phyloP scores from a whole-genome alignment of 164 flowering plant genomes.

The Taxillus chinensis region DNA sequence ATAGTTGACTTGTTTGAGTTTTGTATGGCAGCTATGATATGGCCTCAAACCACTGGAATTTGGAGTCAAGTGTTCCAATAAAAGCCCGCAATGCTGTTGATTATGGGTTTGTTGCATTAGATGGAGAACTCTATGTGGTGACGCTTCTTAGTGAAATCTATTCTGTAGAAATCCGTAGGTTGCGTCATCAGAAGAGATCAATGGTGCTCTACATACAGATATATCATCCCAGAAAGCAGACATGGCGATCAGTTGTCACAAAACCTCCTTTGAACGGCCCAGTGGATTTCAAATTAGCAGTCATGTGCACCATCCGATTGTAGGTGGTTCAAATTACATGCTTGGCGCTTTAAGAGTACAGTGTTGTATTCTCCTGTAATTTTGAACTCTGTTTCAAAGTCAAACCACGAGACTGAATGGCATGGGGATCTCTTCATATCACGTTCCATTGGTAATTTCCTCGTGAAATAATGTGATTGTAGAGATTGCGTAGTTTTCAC shows the following conservation, averaged over 20 bases:
- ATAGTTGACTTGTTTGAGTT: too few species aligned
- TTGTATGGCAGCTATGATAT: constrained; percentile 43
- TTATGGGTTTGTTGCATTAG: constrained; percentile 52
- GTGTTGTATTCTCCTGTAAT: too few species aligned
- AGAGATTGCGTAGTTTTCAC: too few species aligned
- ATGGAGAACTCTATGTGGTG: constrained; percentile 58
- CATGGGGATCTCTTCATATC: too few species aligned
- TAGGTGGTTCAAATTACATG: constrained; percentile 7
- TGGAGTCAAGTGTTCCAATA: constrained; percentile 61
- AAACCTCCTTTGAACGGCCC: constrained; percentile 40
- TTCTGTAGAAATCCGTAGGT: constrained; percentile 24
- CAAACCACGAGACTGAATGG: too few species aligned
- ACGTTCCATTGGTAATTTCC: too few species aligned
- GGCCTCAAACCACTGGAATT: constrained; percentile 49
- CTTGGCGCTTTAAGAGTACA: not conserved
- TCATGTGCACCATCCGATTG: constrained; percentile 49
- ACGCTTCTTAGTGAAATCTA: constrained; percentile 22
- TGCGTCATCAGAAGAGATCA: constrained; percentile 32
- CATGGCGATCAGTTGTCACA: constrained; percentile 54
- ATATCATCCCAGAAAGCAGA: constrained; percentile 51
- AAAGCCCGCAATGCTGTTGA: constrained; percentile 28
- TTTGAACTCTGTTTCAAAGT: too few species aligned
- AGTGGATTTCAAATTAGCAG: constrained; percentile 54
- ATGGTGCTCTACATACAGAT: constrained; percentile 46
- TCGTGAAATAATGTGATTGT: too few species aligned